These are phyloP conservation scores for Rhodocollybia butyracea DNA, from an alignment of 768 basidiomycete genomes.

Conservation along the genomic window DNA sequence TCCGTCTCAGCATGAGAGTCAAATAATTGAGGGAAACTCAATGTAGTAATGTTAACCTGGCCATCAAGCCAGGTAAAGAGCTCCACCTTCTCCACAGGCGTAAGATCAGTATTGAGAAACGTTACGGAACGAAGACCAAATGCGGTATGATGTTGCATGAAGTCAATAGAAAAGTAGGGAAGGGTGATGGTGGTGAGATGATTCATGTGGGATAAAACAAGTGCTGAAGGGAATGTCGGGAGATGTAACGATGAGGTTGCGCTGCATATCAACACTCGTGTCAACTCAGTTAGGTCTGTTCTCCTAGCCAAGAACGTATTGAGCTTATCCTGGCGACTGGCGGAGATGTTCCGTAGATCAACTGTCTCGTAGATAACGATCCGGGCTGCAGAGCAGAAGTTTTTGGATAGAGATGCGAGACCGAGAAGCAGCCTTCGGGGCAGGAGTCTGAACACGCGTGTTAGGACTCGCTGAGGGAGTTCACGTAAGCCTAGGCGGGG, in stretches of 20 bases:
- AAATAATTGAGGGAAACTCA: conserved; percentile 31
- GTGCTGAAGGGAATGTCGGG: conserved; percentile 37
- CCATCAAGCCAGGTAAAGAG: conserved; percentile 42
- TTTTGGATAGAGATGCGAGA: conserved; percentile 28
- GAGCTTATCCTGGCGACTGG: conserved; percentile 29
- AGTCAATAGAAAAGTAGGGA: conserved; percentile 38
- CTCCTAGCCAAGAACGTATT: conserved; percentile 34
- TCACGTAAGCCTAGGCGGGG: conserved; percentile 3
- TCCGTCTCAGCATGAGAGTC: not conserved
- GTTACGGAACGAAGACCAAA: conserved; percentile 39
- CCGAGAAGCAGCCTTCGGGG: conserved; percentile 26
- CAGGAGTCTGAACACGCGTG: conserved; percentile 30
- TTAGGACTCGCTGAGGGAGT: conserved; percentile 33
- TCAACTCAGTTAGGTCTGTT: conserved; percentile 36
- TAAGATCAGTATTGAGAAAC: conserved; percentile 30
- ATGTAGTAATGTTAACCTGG: conserved; percentile 35
- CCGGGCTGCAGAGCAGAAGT: conserved; percentile 31
- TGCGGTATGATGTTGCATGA: conserved; percentile 39
- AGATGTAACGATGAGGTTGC: conserved; percentile 15
- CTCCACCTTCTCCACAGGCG: conserved; percentile 26
- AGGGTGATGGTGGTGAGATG: conserved; percentile 36
- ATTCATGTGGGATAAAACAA: conserved; percentile 46
- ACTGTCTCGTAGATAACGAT: conserved; percentile 29
- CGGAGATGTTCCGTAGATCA: conserved; percentile 29
- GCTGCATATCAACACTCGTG: conserved; percentile 36